Evolutionary conservation across 148 eudicot genomes (phyloP).

Genomic region (Selenicereus undatus): DNA sequence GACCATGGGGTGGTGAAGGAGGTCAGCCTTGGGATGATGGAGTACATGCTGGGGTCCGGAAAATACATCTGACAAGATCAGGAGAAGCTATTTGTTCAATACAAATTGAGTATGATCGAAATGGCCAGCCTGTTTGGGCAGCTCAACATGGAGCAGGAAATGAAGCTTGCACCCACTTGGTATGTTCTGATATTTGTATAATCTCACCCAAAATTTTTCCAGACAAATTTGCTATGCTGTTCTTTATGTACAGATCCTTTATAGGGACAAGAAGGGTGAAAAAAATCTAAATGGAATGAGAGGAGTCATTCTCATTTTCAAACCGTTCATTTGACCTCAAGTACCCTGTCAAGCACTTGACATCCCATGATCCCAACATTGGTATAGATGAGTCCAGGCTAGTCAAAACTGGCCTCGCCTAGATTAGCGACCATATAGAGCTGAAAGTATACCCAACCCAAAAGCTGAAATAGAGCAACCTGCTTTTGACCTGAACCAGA

Average conservation of each 20-base stretch:
- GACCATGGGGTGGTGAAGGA: slow-evolving; percentile 81
- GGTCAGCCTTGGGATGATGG: slow-evolving; percentile 84
- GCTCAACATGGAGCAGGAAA: slow-evolving; percentile 44
- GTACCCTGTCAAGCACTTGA: neutral
- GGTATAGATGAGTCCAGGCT: too few relatives aligned
- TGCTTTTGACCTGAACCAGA: neutral
- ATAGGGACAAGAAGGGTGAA: neutral
- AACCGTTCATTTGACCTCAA: neutral
- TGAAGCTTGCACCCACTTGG: slow-evolving; percentile 33
- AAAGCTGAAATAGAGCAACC: neutral
- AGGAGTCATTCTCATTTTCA: neutral
- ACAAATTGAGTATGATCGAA: slow-evolving; percentile 63
- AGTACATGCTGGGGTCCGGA: slow-evolving; percentile 51
- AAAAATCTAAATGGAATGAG: neutral
- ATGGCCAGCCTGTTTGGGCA: slow-evolving; percentile 67
- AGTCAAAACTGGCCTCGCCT: too few relatives aligned
- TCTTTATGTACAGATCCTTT: neutral
- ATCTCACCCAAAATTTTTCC: neutral
- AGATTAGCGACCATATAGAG: neutral
- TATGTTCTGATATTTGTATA: neutral
- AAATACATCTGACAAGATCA: slow-evolving; percentile 42
- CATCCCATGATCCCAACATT: neutral
- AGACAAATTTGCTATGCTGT: neutral
- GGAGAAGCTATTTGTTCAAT: slow-evolving; percentile 56
- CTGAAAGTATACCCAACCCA: neutral